Evolutionary conservation across 2,329 filamentous ascomycete species (phyloP).

Genomic region (Chaetomium globosum): DNA sequence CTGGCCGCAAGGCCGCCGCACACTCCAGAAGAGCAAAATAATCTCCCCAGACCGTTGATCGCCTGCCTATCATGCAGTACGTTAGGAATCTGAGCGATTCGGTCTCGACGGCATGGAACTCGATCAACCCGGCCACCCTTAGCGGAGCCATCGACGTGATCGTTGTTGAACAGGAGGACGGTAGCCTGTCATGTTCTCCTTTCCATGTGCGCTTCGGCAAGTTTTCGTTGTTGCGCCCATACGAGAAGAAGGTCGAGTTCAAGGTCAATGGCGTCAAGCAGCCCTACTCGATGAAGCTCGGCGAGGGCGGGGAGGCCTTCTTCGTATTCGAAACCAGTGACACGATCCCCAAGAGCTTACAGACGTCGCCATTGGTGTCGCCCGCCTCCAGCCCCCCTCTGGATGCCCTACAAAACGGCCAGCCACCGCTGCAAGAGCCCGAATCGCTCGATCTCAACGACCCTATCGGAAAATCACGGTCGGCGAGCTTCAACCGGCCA

Average conservation of each 20-base stretch:
- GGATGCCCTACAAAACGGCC: constrained; percentile 48
- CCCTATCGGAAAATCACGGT: constrained; percentile 44
- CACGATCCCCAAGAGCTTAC: constrained; percentile 86
- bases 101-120: constrained; percentile 98
- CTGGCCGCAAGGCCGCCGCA: constrained; percentile 17
- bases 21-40: neutral
- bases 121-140: constrained; percentile 95
- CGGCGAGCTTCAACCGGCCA: constrained; percentile 48
- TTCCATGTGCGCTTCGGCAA: constrained; percentile 99
- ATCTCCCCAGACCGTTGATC: neutral
- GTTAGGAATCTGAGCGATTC: constrained; percentile 92
- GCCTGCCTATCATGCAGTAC: constrained; percentile 78
- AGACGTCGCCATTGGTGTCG: constrained; percentile 91
- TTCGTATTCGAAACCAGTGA: constrained; percentile 97
- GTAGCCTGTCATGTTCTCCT: constrained; percentile 83
- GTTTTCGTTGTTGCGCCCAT: constrained; percentile 91
- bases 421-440: constrained; percentile 63
- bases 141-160: constrained; percentile 99
- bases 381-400: constrained; percentile 83
- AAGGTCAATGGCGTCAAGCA: constrained; percentile 89
- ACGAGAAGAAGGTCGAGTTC: constrained; percentile 99
- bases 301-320: constrained; percentile 96
- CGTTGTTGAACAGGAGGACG: constrained; percentile 95
- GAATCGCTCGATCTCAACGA: constrained; percentile 69
- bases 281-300: constrained; percentile 96